Evolutionary conservation across 495 filamentous ascomycete genomes (phyloP), one percentile per base, ranked within the genome.

Genomic region (Daldinia decipiens): DNA sequence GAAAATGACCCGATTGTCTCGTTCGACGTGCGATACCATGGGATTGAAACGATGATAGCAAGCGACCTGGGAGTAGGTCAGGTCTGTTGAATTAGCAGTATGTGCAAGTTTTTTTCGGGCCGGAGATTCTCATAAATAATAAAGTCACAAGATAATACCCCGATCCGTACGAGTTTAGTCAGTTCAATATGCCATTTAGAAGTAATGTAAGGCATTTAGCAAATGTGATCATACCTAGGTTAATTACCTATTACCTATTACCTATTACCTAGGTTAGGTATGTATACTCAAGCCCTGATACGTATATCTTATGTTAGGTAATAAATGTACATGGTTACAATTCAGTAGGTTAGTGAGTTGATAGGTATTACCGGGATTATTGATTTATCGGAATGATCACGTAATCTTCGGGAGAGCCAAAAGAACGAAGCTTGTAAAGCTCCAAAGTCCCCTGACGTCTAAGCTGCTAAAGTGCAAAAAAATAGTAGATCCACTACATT

Each of bases 61-160:
- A 59, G 50, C 21, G 12, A 24, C 65, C 38, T 62, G 5, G 19
- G 32, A 38, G 38, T 27, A 45, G 64, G 51, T 52, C 54, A 62
- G 21, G 59, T 38, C 27, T 36, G 36, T 38, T 56, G 53, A 51
- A 50, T 67, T 52, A 36, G 34, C 65, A 36, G 27, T 61, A 59
- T 66, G 58, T 69, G 70, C 65, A 32, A 39, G 54, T 69, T 62
- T 50, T 62, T 50, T 58, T 66, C 43, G 43, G 58, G 38, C 27
- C 57, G 40, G 38, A 38, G 59, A 47, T 59, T 73, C 58, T 65
- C 54, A 68, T 62, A 73, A 26, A 65, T 73, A 73, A 73, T 68
- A 62, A 73, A 68, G 32, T 43, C 26, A 61, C 40, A 50, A 63
- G 31, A 74, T 71, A 74, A 74, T 71, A 71, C 71, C 71, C 67